Base-by-base conservation (phyloP, 208 protist genomes). In the Acanthamoeba lugdunensis region DNA sequence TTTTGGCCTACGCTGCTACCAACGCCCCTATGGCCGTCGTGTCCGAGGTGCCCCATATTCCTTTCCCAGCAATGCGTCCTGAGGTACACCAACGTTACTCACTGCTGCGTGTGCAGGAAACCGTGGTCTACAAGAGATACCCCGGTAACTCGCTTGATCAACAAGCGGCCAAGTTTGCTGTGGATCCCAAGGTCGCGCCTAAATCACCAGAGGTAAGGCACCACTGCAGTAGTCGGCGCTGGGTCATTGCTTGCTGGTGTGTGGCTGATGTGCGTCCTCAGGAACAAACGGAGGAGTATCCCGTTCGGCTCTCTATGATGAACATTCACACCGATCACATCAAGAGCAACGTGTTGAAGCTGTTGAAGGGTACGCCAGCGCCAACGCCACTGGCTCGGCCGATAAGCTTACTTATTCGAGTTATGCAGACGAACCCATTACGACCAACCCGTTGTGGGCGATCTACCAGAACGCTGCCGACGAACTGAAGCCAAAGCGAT, bases 71-170 rank as follows among this genome's bases (percentile, higher is more conserved):
- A 37, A 37, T 37, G 33, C 33, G 33, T 37, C 33, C 33, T 37
- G 33, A 37, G 33, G 33, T 37, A 37, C 33, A 37, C 33, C 33
- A 37, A 37, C 33, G 33, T 37, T 37, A 37, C 33, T 37, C 33
- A 37, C 33, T 37, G 33, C 33, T 45, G 41, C 41, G 41, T 45
- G 41, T 8, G 5, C 37, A 91, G 63, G 85, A 91, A 91, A 91
- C 85, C 9, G 63, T 91, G 41, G 63, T 75, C 4, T 91, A 91
- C 33, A 91, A 91, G 63, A 67, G 54, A 52, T 91, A 91, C 48
- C 85, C 85, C 33, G 85, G 85, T 33, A 91, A 75, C 65, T 75
- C 61, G 4, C 48, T 91, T 6, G 85, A 91, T 37, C 54, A 91
- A 14, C 85, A 91, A 48, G 79, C 79, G 5, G 52, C 45, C 50